Evolutionary conservation across 2,329 filamentous ascomycete genomes (phyloP).

Genomic region (Teratosphaeria nubilosa): DNA sequence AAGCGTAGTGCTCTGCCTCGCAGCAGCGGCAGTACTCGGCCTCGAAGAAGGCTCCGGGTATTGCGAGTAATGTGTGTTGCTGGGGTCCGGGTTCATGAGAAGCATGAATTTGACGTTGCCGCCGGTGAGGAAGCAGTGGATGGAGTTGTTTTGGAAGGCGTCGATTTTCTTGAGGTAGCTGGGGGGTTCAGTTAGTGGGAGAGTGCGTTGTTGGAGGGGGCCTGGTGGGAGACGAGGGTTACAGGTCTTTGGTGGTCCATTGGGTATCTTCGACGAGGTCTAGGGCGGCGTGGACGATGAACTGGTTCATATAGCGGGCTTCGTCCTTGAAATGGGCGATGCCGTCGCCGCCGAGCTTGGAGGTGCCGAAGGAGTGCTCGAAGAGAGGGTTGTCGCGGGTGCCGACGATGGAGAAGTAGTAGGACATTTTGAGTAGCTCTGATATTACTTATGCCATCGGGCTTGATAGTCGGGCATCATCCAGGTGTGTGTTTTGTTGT

Average conservation of each 20-base stretch:
- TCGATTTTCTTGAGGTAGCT: slow-evolving; percentile 97
- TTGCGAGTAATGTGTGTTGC: slow-evolving; percentile 23
- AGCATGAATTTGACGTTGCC: slow-evolving; percentile 91
- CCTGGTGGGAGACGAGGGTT: slow-evolving; percentile 21
- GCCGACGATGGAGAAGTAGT: slow-evolving; percentile 96
- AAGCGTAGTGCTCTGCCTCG: slow-evolving; percentile 24
- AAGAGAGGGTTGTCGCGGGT: slow-evolving; percentile 94
- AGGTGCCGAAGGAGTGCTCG: slow-evolving; percentile 93
- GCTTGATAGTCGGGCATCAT: background rate
- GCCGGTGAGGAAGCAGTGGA: slow-evolving; percentile 82
- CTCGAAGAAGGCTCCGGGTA: slow-evolving; percentile 21
- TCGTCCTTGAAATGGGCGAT: slow-evolving; percentile 79
- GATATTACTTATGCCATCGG: background rate
- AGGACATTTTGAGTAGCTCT: slow-evolving; percentile 59
- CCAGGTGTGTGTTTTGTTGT: background rate
- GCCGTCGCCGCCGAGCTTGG: slow-evolving; percentile 90
- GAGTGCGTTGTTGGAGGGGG: no score
- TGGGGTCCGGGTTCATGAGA: slow-evolving; percentile 64
- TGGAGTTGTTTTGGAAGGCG: slow-evolving; percentile 91
- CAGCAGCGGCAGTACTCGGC: slow-evolving; percentile 20
- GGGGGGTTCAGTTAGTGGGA: no score
- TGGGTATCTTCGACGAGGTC: slow-evolving; percentile 96
- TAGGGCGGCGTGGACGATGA: slow-evolving; percentile 86
- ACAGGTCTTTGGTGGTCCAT: slow-evolving; percentile 83
- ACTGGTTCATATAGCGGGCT: slow-evolving; percentile 89